Percentiles rank a stretch among this genome's conserved stretches.
Evolutionary conservation across 495 filamentous ascomycete genomes (phyloP).

Genomic region (Talaromyces thailandensis): DNA sequence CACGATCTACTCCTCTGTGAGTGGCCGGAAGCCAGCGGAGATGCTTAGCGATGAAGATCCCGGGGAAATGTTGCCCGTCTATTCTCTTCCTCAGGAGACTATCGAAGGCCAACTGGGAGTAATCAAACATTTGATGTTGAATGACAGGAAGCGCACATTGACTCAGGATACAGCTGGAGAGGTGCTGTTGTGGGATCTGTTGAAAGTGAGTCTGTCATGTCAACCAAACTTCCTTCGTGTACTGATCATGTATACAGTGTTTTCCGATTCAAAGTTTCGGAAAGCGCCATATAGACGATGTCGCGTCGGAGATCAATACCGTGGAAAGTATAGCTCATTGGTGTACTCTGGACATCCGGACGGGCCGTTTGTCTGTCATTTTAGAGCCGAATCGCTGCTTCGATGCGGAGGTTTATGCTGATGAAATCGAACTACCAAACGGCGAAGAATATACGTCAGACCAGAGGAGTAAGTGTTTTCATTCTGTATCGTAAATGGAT

Average conservation of each 20-base stretch:
- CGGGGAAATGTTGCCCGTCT: slow-evolving; percentile 52
- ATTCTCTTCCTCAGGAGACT: slow-evolving; percentile 70
- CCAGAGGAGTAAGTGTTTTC: slow-evolving; percentile 69
- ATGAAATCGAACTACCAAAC: slow-evolving; percentile 68
- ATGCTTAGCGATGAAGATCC: slow-evolving; percentile 49
- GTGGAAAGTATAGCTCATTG: slow-evolving; percentile 83
- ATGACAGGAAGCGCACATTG: slow-evolving; percentile 80
- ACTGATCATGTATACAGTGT: slow-evolving; percentile 44
- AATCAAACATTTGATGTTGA: slow-evolving; percentile 86
- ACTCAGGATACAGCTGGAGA: slow-evolving; percentile 94
- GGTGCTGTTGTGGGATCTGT: slow-evolving; percentile 91
- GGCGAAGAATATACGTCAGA: slow-evolving; percentile 78
- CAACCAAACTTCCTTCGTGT: slow-evolving; percentile 6
- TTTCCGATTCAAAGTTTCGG: slow-evolving; percentile 78
- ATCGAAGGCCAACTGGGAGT: slow-evolving; percentile 94
- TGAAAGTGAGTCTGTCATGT: slow-evolving; percentile 47
- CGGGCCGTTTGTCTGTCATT: slow-evolving; percentile 81
- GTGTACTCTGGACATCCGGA: slow-evolving; percentile 90
- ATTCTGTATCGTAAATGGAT: background rate
- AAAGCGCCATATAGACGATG: slow-evolving; percentile 87
- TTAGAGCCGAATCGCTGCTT: slow-evolving; percentile 95
- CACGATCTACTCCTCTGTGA: slow-evolving; percentile 37
- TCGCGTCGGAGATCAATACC: slow-evolving; percentile 80
- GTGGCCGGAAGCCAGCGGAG: slow-evolving; percentile 52
- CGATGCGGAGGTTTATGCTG: slow-evolving; percentile 94